phyloP scores from a whole-genome alignment of 2,329 filamentous ascomycete genomes.

The Fusarium staphyleae region DNA sequence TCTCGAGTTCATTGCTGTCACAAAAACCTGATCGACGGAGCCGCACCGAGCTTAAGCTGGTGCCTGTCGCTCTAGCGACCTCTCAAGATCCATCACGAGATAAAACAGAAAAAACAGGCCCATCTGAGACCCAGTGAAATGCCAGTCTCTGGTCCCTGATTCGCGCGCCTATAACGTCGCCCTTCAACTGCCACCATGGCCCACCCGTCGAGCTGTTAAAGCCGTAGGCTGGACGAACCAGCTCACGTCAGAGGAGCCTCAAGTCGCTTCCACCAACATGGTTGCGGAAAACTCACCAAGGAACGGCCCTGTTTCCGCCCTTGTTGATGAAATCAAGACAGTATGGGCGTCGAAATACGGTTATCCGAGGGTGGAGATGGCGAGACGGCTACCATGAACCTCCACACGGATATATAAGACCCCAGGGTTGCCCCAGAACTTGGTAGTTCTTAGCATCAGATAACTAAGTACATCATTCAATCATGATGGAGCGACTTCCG shows the following conservation, averaged over 20 bases:
- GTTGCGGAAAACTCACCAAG: neutral
- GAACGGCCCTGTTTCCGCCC: conserved; percentile 7
- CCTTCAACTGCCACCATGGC: neutral
- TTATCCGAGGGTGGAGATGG: conserved; percentile 13
- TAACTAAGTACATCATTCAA: neutral
- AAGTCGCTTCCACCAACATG: neutral
- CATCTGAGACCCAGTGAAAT: neutral
- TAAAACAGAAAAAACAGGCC: neutral
- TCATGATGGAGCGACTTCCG: conserved; percentile 24
- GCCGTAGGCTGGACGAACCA: neutral
- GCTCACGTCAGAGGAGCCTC: conserved; percentile 13
- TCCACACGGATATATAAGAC: conserved; percentile 23
- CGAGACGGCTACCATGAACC: neutral
- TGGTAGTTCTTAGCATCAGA: neutral
- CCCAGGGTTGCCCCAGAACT: neutral
- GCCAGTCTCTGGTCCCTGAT: fast-evolving
- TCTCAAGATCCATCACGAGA: neutral
- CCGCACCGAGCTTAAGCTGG: conserved; percentile 20
- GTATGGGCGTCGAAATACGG: neutral
- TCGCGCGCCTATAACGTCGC: conserved; percentile 21
- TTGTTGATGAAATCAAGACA: neutral
- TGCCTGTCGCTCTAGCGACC: conserved; percentile 17
- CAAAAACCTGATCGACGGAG: neutral
- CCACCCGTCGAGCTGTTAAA: neutral
- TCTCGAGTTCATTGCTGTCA: neutral